Percentiles rank a stretch among this genome's conserved stretches.
These are phyloP conservation scores for Saccharomycopsis schoenii DNA, from an alignment of 805 yeast genomes.

Conservation along the genomic window DNA sequence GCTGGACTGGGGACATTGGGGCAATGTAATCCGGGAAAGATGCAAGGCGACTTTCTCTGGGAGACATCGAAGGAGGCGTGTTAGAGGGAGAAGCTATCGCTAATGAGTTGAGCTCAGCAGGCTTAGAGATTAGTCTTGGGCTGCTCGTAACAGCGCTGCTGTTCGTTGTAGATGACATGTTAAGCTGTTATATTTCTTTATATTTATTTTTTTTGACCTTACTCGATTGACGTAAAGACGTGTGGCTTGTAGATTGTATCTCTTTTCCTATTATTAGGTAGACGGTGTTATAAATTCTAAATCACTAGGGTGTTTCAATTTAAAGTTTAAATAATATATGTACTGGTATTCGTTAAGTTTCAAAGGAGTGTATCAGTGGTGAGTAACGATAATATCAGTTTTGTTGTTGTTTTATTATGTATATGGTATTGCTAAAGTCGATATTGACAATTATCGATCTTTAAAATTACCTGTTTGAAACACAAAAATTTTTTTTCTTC, in stretches of 20 bases:
- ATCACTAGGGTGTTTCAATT: too few relatives aligned
- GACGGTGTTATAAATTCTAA: too few relatives aligned
- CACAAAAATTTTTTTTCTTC: background rate
- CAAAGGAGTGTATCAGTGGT: background rate
- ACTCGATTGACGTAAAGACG: too few relatives aligned
- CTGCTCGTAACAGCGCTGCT: background rate
- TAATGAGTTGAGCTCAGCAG: background rate
- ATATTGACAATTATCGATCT: background rate
- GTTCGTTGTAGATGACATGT: background rate
- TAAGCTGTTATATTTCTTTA: background rate
- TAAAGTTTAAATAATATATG: too few relatives aligned
- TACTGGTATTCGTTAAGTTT: background rate
- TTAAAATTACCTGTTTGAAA: background rate
- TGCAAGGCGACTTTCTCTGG: background rate
- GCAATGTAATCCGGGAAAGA: slow-evolving; percentile 17
- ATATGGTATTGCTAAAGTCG: too few relatives aligned
- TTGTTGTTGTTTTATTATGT: too few relatives aligned
- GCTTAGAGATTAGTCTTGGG: background rate
- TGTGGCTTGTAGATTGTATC: too few relatives aligned
- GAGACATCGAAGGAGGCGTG: background rate
- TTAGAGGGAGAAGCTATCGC: background rate
- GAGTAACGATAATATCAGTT: too few relatives aligned
- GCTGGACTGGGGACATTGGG: slow-evolving; percentile 19
- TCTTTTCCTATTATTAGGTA: too few relatives aligned
- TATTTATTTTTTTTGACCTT: too few relatives aligned